Conservation (phyloP, 2,329 filamentous ascomycete genomes). For the Bipolaris oryzae region DNA sequence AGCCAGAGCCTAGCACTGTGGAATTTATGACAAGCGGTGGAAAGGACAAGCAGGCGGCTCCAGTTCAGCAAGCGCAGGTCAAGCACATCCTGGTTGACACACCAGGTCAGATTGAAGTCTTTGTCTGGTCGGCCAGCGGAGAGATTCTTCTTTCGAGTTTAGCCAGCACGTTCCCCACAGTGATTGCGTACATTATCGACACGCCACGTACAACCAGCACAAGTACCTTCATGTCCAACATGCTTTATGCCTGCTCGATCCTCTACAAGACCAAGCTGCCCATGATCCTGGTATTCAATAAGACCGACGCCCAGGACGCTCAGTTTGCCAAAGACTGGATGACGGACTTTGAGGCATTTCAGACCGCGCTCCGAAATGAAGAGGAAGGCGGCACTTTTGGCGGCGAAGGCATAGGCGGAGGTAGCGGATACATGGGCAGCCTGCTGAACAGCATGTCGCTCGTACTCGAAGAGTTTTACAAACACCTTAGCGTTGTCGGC, state of each 20-base stretch:
- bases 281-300: constrained; percentile 99
- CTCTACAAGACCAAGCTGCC: constrained; percentile 98
- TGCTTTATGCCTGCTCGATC: constrained; percentile 98
- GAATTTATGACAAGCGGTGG: constrained; percentile 46
- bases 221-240: constrained; percentile 99
- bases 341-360: constrained; percentile 97
- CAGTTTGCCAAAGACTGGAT: constrained; percentile 98
- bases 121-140: constrained; percentile 96
- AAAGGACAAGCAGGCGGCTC: constrained; percentile 30
- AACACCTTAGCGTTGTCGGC: constrained; percentile 87
- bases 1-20: constrained; percentile 41
- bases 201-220: constrained; percentile 92
- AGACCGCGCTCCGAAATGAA: constrained; percentile 79
- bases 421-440: constrained; percentile 95
- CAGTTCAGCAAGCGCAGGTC: constrained; percentile 62
- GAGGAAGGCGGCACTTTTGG: constrained; percentile 79
- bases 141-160: constrained; percentile 92
- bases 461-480: constrained; percentile 97
- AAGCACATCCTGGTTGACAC: constrained; percentile 93
- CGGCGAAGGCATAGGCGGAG: constrained; percentile 70
- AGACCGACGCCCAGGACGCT: constrained; percentile 92
- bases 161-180: constrained; percentile 92
- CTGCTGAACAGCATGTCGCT: constrained; percentile 97
- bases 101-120: constrained; percentile 97
- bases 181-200: constrained; percentile 97